phyloP scores from a whole-genome alignment of 139 green algal species.

The Asterochloris erici region DNA sequence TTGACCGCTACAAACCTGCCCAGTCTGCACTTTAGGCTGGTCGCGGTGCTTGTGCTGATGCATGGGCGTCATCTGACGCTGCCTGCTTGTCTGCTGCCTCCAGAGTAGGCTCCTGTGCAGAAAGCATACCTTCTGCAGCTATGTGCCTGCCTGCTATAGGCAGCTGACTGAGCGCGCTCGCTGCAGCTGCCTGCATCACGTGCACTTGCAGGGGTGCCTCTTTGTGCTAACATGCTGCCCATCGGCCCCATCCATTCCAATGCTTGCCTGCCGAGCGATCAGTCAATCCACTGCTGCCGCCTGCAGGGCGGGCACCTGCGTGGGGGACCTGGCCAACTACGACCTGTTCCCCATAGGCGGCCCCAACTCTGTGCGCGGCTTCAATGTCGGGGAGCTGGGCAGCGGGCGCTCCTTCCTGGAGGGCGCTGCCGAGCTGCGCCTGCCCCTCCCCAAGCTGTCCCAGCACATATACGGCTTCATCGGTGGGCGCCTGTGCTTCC shows the following conservation, averaged over 20 bases:
- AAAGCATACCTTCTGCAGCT: too few species aligned
- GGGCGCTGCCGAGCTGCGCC: constrained; percentile 73
- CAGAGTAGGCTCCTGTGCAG: too few species aligned
- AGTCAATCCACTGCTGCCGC: not conserved
- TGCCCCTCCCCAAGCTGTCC: constrained; percentile 63
- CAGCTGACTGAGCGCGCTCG: too few species aligned
- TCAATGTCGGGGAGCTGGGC: constrained; percentile 91
- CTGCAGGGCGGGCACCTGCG: constrained; percentile 44
- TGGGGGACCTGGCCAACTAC: constrained; percentile 92
- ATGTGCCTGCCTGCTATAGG: too few species aligned
- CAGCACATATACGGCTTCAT: constrained; percentile 11
- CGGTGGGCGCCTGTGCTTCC: not conserved
- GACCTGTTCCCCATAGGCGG: constrained; percentile 93
- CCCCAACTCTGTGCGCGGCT: constrained; percentile 82
- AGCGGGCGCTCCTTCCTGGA: constrained; percentile 76
- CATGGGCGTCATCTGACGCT: too few species aligned
- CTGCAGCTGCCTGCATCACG: not conserved
- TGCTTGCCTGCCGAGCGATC: not conserved
- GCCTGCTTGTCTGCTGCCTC: too few species aligned
- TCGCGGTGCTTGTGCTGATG: too few species aligned
- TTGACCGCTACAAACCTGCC: too few species aligned
- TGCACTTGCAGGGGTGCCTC: not conserved
- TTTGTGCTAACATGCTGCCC: not conserved
- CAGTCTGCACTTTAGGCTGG: too few species aligned
- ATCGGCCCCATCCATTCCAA: too few species aligned